Percentiles rank a stretch among this genome's conserved stretches.
Evolutionary conservation across 31 red algal species (phyloP).

Genomic region (Asparagopsis taxiformis): DNA sequence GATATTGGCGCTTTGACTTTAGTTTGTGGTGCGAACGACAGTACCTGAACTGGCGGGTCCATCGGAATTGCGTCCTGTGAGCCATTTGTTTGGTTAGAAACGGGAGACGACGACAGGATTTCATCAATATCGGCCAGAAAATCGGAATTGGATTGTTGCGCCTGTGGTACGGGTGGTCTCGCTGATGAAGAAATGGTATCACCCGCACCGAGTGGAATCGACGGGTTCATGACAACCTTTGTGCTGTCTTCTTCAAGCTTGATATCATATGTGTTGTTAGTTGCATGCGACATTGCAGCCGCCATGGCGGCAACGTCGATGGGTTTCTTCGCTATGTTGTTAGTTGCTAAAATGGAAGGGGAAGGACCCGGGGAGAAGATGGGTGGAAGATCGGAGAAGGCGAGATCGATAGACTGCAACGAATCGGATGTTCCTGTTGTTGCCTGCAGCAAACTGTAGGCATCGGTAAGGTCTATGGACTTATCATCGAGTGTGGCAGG

Average conservation of each 20-base stretch:
- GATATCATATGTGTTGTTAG: background rate
- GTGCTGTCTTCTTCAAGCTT: background rate
- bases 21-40: background rate
- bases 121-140: constrained; percentile 6
- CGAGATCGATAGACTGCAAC: constrained; percentile 9
- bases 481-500: background rate
- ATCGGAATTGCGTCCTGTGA: background rate
- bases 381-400: constrained; percentile 8
- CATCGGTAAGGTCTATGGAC: background rate
- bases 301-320: background rate
- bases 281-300: background rate
- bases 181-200: background rate
- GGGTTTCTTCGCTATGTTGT: background rate
- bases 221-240: background rate
- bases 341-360: background rate
- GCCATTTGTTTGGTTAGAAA: background rate
- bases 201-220: background rate
- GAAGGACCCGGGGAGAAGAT: constrained; percentile 8
- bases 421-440: constrained; percentile 11
- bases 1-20: background rate
- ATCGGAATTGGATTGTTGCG: background rate
- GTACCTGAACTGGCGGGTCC: background rate
- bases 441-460: background rate
- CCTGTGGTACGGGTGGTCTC: background rate
- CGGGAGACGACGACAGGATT: background rate